phyloP scores from a whole-genome alignment of 306 rosid species.

The Gynostemma pentaphyllum region DNA sequence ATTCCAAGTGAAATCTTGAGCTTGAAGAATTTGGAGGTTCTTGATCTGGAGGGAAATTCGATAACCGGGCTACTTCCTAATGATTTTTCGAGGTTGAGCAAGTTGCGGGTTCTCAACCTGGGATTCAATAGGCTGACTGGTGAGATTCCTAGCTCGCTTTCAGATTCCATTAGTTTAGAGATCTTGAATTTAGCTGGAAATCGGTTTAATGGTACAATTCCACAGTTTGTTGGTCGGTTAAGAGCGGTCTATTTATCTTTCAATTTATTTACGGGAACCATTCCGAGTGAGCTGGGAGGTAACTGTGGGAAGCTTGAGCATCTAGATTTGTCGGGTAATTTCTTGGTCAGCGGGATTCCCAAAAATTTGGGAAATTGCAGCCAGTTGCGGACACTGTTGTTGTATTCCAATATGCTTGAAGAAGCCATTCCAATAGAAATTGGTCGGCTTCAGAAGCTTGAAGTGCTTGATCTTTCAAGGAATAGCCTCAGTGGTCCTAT shows the following conservation, averaged over 20 bases:
- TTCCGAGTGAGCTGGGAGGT: slow-evolving; percentile 59
- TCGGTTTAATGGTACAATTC: slow-evolving; percentile 55
- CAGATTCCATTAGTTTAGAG: slow-evolving; percentile 30
- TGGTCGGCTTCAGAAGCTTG: slow-evolving; percentile 45
- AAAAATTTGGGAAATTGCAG: slow-evolving; percentile 62
- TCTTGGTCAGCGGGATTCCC: slow-evolving; percentile 40
- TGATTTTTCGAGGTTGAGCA: slow-evolving; percentile 19
- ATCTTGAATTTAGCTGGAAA: slow-evolving; percentile 68
- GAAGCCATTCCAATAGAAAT: slow-evolving; percentile 55
- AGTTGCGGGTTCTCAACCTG: slow-evolving; percentile 53
- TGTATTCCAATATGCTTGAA: slow-evolving; percentile 64
- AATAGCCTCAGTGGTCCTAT: slow-evolving; percentile 57
- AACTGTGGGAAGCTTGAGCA: slow-evolving; percentile 70
- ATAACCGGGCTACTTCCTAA: slow-evolving; percentile 41
- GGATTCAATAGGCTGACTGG: slow-evolving; percentile 65
- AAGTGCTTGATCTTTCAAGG: slow-evolving; percentile 78
- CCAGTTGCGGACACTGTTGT: slow-evolving; percentile 38
- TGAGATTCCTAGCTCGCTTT: slow-evolving; percentile 43
- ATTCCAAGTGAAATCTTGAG: slow-evolving; percentile 54
- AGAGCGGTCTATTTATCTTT: slow-evolving; percentile 51
- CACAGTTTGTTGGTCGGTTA: slow-evolving; percentile 49
- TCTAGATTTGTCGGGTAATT: slow-evolving; percentile 73
- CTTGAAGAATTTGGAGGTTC: slow-evolving; percentile 59
- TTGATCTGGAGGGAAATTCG: slow-evolving; percentile 76
- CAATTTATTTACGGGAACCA: slow-evolving; percentile 40